Evolutionary conservation across 176 grass and related monocot genomes (phyloP).

Genomic region (Paspalum notatum): DNA sequence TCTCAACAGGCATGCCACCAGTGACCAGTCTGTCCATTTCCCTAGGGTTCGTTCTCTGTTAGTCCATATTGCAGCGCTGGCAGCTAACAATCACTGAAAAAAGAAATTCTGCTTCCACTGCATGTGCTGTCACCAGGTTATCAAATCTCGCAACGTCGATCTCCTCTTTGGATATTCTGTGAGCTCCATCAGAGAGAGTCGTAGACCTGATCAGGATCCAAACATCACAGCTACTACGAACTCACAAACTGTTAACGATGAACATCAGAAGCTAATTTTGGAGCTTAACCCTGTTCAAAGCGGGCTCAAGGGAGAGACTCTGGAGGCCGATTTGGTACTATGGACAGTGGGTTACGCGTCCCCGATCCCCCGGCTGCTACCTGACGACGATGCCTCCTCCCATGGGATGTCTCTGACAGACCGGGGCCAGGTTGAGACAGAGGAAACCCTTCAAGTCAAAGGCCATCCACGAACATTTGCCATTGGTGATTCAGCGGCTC

Average conservation of each 20-base stretch:
- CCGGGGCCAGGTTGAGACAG: constrained; percentile 85
- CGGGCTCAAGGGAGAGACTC: constrained; percentile 53
- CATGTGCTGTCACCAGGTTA: constrained; percentile 53
- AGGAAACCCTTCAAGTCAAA: constrained; percentile 89
- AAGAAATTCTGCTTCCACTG: background rate
- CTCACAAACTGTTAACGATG: constrained; percentile 21
- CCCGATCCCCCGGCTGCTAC: constrained; percentile 69
- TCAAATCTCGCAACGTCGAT: constrained; percentile 81
- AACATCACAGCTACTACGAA: constrained; percentile 13
- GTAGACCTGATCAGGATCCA: constrained; percentile 50
- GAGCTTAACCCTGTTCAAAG: constrained; percentile 89
- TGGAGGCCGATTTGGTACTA: constrained; percentile 83
- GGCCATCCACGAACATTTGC: constrained; percentile 89
- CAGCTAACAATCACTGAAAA: background rate
- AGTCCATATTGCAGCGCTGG: background rate
- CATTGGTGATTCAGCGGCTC: constrained; percentile 88
- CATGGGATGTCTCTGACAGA: constrained; percentile 77
- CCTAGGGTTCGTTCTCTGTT: background rate
- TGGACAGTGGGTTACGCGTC: constrained; percentile 93
- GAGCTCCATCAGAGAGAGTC: constrained; percentile 61
- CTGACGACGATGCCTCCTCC: constrained; percentile 52
- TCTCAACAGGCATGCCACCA: too few relatives aligned
- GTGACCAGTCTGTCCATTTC: too few relatives aligned
- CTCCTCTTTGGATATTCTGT: constrained; percentile 90
- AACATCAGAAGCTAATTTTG: constrained; percentile 66